Evolutionary conservation across 208 protist species (phyloP), one percentile per base, ranked within the genome.

Genomic region (Acanthamoeba lenticulata): DNA sequence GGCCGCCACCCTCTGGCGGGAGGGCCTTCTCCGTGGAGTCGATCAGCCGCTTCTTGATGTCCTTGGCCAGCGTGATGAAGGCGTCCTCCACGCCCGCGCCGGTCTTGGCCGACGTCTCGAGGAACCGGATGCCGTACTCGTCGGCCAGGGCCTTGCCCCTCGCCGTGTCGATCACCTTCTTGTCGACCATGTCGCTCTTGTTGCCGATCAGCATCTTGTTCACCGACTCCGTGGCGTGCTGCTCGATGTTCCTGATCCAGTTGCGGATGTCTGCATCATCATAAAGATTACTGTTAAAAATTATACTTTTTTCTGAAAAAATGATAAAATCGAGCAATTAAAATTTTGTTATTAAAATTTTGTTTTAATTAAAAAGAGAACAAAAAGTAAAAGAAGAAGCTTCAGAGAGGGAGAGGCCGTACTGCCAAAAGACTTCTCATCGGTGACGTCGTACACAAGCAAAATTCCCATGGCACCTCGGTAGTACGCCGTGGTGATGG

Each of bases 191-290:
- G 93, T 98, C 98, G 93, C 97, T 98, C 94, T 98, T 98, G 94
- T 98, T 98, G 32, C 97, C 98, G 34, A 99, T 96, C 17, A 99
- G 96, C 90, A 98, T 98, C 67, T 98, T 98, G 85, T 98, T 97
- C 0, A 99, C 98, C 36, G 96, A 95, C 21, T 98, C 97, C 29
- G 97, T 95, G 11, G 98, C 98, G 86, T 99, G 96, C 95, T 98
- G 94, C 94, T 98, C 98, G 94, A 99, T 98, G 88, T 98, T 98
- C 29, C 95, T 90, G 62, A 98, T 98, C 98, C 98, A 99, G 65
- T 98, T 98, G 60, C 96, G 44, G 65, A 99, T 98, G 74, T 99
- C 86, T 57, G 67, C 27, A 19, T 49, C 45, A 65, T 21, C 57
- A 32, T 29, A 27, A 65, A 7, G 57, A 65, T 6, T 32, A 6